These are phyloP conservation scores for Neurospora sp. DNA, from an alignment of 495 filamentous ascomycete genomes.

Conservation along the genomic window DNA sequence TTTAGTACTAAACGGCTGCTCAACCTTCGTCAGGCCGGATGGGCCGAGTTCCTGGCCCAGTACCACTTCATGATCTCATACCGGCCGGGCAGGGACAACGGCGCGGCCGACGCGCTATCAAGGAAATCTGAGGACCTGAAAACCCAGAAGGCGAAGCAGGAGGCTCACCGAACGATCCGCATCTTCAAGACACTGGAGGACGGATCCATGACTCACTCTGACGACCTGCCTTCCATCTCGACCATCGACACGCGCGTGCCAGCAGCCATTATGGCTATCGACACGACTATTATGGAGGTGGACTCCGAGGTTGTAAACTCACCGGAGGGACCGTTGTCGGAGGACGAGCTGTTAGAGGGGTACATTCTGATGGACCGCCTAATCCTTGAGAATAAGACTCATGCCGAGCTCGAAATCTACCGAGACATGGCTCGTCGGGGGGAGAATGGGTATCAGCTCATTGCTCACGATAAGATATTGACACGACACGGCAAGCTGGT, in stretches of 20 bases:
- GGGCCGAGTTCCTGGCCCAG: background rate
- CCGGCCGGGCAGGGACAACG: background rate
- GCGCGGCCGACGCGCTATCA: background rate
- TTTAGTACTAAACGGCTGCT: background rate
- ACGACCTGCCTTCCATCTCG: too few species aligned
- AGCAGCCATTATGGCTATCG: rapidly evolving
- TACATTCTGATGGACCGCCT: too few species aligned
- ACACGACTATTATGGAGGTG: too few species aligned
- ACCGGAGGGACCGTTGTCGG: too few species aligned
- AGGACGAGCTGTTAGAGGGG: too few species aligned
- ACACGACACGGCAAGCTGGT: background rate
- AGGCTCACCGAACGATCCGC: background rate
- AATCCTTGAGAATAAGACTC: too few species aligned
- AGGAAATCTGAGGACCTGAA: background rate
- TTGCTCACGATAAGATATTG: too few species aligned
- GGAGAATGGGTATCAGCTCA: too few species aligned
- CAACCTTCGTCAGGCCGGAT: background rate
- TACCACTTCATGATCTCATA: constrained; percentile 2
- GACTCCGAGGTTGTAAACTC: too few species aligned
- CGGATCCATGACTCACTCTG: background rate
- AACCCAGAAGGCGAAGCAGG: background rate
- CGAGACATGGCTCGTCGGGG: too few species aligned
- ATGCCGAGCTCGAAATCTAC: too few species aligned
- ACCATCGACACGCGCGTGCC: too few species aligned
- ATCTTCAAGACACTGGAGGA: background rate